Base-by-base conservation (phyloP, 768 basidiomycete species). In the Mycena albidolilacea region DNA sequence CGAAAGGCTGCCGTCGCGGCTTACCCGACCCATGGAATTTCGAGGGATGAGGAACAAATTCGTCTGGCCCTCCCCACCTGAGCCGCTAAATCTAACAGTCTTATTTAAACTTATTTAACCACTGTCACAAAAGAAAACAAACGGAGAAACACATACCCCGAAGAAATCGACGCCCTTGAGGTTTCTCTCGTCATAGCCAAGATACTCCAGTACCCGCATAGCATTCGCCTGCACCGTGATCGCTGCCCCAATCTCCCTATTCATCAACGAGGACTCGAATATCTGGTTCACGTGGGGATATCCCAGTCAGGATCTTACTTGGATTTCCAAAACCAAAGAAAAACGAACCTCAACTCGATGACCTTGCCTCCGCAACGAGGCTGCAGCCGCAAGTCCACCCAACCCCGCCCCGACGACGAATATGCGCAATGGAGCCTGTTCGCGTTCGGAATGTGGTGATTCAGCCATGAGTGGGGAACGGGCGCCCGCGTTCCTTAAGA, bases 151-250 rank as follows among this genome's bases (percentile, higher is more conserved):
- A 39, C 69, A 5, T 63, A 74, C 73, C 35, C 73, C 73, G 6
- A 64, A 62, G 21, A 67, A 70, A n/a, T 70, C 69, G 7, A 70
- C 73, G 6, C 69, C 73, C 12, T 63, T 67, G 12, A 74, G 61
- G 23, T 74, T 74, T 0, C 35, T 54, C 21, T 30, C 30, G 6
- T 74, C 55, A 41, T 70, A 74, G 4, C 73, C 73, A 9, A 70
- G 19, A 55, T 67, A 60, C 43, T 74, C 69, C 19, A 74, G 46
- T 4, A 74, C 69, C 12, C 65, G 67, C 59, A 74, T 67, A 21
- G 73, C 73, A 54, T 74, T 74, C 5, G 65, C 69, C 54, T 70
- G 69, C 1, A 74, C 59, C 0, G 73, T 64, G n/a, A 74, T 70
- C 0, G 69, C 73, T 6, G 69, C 73, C 1, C 73, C 73, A 35